These are phyloP conservation scores for Quercus tomentella DNA, from an alignment of 331 rosid genomes.

Conservation along the genomic window DNA sequence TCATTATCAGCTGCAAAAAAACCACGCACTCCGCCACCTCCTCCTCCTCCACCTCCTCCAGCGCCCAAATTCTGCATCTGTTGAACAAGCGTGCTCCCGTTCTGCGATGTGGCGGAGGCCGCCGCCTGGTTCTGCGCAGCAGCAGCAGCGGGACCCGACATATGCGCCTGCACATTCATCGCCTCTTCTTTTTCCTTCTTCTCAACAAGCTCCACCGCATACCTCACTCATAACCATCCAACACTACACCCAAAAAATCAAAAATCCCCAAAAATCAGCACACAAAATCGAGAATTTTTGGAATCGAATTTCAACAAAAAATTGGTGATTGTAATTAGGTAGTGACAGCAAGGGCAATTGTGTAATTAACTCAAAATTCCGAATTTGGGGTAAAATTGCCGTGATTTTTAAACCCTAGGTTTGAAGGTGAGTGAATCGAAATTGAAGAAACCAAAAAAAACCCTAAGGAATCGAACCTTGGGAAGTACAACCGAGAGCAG, in stretches of 20 bases:
- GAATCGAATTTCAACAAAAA: too few relatives aligned
- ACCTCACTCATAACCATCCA: neutral
- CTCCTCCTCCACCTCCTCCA: neutral
- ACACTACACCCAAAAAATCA: too few relatives aligned
- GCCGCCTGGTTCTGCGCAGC: neutral
- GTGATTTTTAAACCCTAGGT: neutral
- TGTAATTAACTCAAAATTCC: neutral
- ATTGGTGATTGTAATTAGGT: neutral
- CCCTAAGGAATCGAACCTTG: neutral
- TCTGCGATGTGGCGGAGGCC: neutral
- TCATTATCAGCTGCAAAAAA: constrained; percentile 55
- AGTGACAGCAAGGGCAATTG: neutral
- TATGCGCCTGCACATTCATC: constrained; percentile 10
- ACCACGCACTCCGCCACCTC: constrained; percentile 32
- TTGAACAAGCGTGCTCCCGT: constrained; percentile 1
- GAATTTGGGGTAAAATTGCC: neutral
- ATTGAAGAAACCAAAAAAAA: neutral
- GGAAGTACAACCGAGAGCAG: neutral
- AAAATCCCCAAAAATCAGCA: too few relatives aligned
- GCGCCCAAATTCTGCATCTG: neutral
- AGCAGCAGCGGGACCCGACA: neutral
- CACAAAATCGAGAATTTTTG: too few relatives aligned
- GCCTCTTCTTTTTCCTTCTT: neutral
- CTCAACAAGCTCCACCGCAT: neutral
- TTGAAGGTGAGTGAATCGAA: neutral